Conservation (phyloP, 495 filamentous ascomycete species). For the Terfezia boudieri region DNA sequence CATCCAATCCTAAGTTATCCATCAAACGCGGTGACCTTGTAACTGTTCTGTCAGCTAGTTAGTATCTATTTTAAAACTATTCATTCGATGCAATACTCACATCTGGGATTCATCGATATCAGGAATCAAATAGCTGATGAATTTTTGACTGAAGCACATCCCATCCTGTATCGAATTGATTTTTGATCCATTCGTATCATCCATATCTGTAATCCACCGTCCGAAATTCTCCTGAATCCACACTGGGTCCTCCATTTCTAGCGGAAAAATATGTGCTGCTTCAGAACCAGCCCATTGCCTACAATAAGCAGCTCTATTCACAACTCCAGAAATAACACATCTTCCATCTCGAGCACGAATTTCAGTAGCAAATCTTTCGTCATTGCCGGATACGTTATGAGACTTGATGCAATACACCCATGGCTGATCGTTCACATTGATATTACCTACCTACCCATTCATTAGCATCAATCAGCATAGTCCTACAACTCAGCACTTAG, state of each 20-base stretch:
- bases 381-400: no score
- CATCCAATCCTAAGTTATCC: slow-evolving; percentile 3
- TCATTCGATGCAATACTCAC: slow-evolving; percentile 1
- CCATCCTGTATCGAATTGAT: slow-evolving; percentile 23
- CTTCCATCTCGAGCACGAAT: no score
- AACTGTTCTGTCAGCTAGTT: slow-evolving; percentile 15
- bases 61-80: not conserved
- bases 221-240: not conserved
- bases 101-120: slow-evolving; percentile 7
- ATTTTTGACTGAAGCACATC: slow-evolving; percentile 16
- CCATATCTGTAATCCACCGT: slow-evolving; percentile 18
- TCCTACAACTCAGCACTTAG: no score
- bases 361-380: no score
- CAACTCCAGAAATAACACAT: no score
- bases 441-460: no score
- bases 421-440: no score
- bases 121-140: slow-evolving; percentile 18
- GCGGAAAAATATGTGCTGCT: not conserved
- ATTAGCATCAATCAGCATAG: no score
- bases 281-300: not conserved
- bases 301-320: no score
- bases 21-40: slow-evolving; percentile 18
- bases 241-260: not conserved
- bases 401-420: no score
- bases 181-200: not conserved